Percentiles rank a stretch among this genome's conserved stretches.
Conservation (phyloP, 805 yeast genomes). For the Tetrapisispora taiwanensis region DNA sequence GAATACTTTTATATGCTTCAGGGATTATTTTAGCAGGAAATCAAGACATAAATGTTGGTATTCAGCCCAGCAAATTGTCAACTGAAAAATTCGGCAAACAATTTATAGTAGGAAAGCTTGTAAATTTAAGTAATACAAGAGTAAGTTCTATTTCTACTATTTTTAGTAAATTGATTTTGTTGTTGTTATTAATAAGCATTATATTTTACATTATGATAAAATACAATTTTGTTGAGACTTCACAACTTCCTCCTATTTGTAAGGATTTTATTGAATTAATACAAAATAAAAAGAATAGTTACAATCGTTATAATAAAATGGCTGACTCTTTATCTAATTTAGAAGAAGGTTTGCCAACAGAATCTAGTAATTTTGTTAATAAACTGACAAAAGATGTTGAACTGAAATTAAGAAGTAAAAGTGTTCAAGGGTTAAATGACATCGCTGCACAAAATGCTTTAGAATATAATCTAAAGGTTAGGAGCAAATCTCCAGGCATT, state of each 20-base stretch:
- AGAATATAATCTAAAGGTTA: background rate
- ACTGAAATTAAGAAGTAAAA: constrained; percentile 20
- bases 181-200: background rate
- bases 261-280: constrained; percentile 3
- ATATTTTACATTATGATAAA: background rate
- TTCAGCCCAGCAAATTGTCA: constrained; percentile 19
- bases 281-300: constrained; percentile 4
- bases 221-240: background rate
- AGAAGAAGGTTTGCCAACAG: constrained; percentile 6
- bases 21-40: constrained; percentile 38
- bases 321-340: constrained; percentile 3
- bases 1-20: constrained; percentile 73
- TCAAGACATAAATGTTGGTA: constrained; percentile 15
- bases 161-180: background rate
- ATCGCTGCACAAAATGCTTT: background rate
- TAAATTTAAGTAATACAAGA: no score
- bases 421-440: constrained; percentile 18
- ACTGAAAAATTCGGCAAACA: constrained; percentile 12
- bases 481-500: background rate
- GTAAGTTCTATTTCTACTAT: background rate
- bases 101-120: constrained; percentile 18
- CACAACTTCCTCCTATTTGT: background rate
- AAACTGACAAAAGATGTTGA: background rate
- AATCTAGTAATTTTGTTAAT: background rate
- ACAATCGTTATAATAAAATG: background rate